A percentile compares a stretch with the other conserved stretches of the same genome.
phyloP scores from a whole-genome alignment of 805 yeast genomes.

The Priceomyces fermenticarens region DNA sequence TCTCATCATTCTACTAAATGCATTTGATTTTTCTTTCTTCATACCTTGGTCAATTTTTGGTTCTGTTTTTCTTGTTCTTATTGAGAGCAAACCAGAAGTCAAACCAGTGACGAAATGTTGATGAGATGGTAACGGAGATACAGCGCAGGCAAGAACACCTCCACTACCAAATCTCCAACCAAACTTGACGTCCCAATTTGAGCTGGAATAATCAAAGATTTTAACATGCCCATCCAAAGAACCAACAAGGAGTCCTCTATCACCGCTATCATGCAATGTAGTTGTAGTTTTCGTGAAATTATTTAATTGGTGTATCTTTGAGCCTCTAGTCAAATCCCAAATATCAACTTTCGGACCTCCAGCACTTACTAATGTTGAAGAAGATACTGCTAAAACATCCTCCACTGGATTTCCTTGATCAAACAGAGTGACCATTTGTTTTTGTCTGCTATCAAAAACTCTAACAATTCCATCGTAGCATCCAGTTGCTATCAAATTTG shows the following conservation, averaged over 20 bases:
- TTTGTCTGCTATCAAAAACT: slow-evolving; percentile 73
- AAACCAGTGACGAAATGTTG: slow-evolving; percentile 92
- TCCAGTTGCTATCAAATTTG: slow-evolving; percentile 84
- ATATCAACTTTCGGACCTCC: slow-evolving; percentile 81
- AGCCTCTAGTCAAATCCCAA: slow-evolving; percentile 87
- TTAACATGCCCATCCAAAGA: slow-evolving; percentile 97
- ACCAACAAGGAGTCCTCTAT: slow-evolving; percentile 83
- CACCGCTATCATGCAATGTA: slow-evolving; percentile 69
- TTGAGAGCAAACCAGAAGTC: slow-evolving; percentile 82
- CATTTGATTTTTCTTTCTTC: slow-evolving; percentile 51
- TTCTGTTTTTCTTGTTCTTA: slow-evolving; percentile 79
- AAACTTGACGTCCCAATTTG: slow-evolving; percentile 83
- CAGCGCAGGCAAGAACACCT: slow-evolving; percentile 85
- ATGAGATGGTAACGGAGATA: slow-evolving; percentile 67
- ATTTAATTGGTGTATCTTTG: slow-evolving; percentile 65
- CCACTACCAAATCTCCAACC: slow-evolving; percentile 95
- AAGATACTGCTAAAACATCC: slow-evolving; percentile 68
- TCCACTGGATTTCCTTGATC: slow-evolving; percentile 77
- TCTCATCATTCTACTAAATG: slow-evolving; percentile 78
- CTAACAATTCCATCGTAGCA: slow-evolving; percentile 89
- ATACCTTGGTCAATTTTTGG: slow-evolving; percentile 52
- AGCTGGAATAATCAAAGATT: slow-evolving; percentile 73
- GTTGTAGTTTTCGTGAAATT: slow-evolving; percentile 95
- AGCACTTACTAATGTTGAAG: slow-evolving; percentile 75
- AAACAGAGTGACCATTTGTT: slow-evolving; percentile 59